phyloP scores from a whole-genome alignment of 192 early-diverging fungal species.

The Dissophora ornata region DNA sequence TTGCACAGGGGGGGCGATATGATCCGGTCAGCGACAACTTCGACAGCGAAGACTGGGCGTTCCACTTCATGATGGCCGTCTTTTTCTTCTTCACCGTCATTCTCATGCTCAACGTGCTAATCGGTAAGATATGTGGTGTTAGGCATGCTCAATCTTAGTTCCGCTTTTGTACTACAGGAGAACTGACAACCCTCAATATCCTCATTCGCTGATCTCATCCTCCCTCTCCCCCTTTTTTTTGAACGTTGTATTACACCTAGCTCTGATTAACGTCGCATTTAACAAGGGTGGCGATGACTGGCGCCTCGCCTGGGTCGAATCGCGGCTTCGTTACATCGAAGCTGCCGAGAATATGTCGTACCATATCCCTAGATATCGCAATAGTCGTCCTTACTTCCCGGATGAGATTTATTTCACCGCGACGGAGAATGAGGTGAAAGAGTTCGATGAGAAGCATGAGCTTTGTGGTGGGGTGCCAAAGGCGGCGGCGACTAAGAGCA shows the following conservation, averaged over 20 bases:
- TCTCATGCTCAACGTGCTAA: constrained; percentile 35
- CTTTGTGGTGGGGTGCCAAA: too few species aligned
- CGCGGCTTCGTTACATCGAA: constrained; percentile 18
- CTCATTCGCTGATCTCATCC: too few species aligned
- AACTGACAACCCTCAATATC: too few species aligned
- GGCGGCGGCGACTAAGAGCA: too few species aligned
- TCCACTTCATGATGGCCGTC: constrained; percentile 23
- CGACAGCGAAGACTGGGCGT: not conserved
- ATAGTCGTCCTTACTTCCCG: not conserved
- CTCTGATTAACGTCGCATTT: constrained; percentile 25
- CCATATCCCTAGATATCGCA: not conserved
- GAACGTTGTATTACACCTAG: too few species aligned
- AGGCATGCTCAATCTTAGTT: too few species aligned
- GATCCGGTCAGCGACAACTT: constrained; percentile 16
- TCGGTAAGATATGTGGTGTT: constrained; percentile 10
- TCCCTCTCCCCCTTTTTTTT: too few species aligned
- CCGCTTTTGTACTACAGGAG: too few species aligned
- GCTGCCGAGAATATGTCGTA: constrained; percentile 26
- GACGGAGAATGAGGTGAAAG: not conserved
- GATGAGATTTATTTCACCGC: constrained; percentile 15
- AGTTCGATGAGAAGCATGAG: too few species aligned
- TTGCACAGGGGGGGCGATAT: constrained; percentile 26
- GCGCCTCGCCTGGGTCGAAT: constrained; percentile 23
- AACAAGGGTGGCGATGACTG: constrained; percentile 17
- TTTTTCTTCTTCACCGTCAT: constrained; percentile 30